A percentile compares a stretch with the other conserved stretches of the same genome.
phyloP scores from a whole-genome alignment of 108 stramenopile species.

The Fistulifera pelliculosa region DNA sequence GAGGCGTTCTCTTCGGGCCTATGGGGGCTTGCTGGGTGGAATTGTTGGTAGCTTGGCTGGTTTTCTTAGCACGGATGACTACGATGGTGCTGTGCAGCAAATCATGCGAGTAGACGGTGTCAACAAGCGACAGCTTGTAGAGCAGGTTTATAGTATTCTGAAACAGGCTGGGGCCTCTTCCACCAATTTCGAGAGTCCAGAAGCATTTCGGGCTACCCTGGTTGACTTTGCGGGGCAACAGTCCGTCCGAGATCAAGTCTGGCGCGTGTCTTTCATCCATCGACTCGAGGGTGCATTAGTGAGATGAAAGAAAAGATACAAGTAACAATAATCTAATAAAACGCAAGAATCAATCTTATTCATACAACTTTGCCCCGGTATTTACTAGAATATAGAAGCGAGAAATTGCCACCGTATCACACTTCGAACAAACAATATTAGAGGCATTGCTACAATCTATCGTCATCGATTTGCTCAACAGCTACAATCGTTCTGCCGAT shows the following conservation, averaged over 20 bases:
- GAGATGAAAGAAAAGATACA: too few species aligned
- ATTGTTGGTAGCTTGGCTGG: slow-evolving; percentile 40
- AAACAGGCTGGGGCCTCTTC: slow-evolving; percentile 34
- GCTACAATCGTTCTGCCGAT: too few species aligned
- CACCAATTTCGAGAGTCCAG: slow-evolving; percentile 13
- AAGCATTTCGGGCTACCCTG: slow-evolving; percentile 27
- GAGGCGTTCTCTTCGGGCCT: slow-evolving; percentile 43
- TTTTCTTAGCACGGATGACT: slow-evolving; percentile 33
- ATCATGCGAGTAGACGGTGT: slow-evolving; percentile 20
- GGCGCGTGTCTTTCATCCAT: slow-evolving; percentile 36
- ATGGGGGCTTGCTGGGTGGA: slow-evolving; percentile 60
- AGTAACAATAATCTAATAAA: too few species aligned
- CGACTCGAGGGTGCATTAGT: not conserved
- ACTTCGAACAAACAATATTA: too few species aligned
- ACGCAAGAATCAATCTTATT: too few species aligned
- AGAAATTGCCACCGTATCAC: too few species aligned
- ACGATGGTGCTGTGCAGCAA: slow-evolving; percentile 45
- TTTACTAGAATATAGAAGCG: too few species aligned
- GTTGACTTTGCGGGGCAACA: slow-evolving; percentile 22
- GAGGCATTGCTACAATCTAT: too few species aligned
- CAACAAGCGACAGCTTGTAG: slow-evolving; percentile 26
- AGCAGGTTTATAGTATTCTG: slow-evolving; percentile 30
- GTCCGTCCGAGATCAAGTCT: slow-evolving; percentile 36
- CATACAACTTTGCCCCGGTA: too few species aligned
- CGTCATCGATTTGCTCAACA: too few species aligned